Evolutionary conservation across 768 basidiomycete species (phyloP).

Genomic region (Nidula microcarpa): DNA sequence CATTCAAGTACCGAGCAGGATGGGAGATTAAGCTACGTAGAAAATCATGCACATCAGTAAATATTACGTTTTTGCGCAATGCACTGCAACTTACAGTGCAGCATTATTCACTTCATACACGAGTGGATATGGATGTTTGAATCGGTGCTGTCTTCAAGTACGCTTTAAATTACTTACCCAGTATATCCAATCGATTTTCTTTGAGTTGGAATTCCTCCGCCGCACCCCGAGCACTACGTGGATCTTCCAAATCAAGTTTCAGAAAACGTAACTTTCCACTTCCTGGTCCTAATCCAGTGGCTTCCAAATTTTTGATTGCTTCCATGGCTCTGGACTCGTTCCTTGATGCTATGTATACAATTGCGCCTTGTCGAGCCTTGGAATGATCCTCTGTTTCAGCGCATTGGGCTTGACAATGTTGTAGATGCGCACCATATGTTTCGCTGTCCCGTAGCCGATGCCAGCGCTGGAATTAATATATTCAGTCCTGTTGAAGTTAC

Average conservation of each 20-base stretch:
- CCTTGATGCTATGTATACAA: constrained; percentile 48
- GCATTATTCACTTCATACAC: constrained; percentile 4
- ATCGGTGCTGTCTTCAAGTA: background rate
- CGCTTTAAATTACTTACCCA: constrained; percentile 2
- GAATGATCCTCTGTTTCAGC: no score
- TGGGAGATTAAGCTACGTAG: constrained; percentile 3
- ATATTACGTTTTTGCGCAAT: background rate
- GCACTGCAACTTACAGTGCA: background rate
- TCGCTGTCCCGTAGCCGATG: constrained; percentile 32
- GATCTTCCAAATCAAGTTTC: constrained; percentile 7
- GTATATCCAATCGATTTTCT: constrained; percentile 9
- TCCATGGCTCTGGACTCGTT: constrained; percentile 25
- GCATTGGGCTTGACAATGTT: constrained; percentile 8
- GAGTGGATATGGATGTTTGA: background rate
- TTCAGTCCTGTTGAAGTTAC: no score
- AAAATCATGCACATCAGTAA: background rate
- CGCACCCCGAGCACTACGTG: constrained; percentile 2
- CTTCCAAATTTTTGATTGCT: constrained; percentile 8
- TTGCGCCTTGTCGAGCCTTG: constrained; percentile 40
- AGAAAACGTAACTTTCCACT: constrained; percentile 4
- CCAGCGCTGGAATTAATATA: constrained; percentile 12
- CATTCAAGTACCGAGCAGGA: background rate
- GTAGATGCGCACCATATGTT: constrained; percentile 33
- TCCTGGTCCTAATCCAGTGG: constrained; percentile 4
- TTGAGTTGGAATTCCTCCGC: constrained; percentile 8